Conservation (phyloP, 192 early-diverging fungal genomes). For the Coemansia sp. region DNA sequence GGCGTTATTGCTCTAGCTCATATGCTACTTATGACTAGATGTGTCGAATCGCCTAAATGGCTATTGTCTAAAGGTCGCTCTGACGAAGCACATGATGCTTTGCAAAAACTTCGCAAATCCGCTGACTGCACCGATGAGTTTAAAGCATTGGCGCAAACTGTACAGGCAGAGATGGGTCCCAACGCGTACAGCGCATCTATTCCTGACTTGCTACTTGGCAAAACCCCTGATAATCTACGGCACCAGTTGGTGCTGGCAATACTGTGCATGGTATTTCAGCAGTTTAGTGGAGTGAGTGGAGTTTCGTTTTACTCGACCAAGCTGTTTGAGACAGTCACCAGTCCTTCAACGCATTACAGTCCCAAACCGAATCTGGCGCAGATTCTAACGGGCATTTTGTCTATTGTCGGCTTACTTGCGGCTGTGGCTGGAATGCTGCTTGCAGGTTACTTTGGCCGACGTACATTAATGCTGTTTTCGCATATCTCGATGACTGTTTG, state of each 20-base stretch:
- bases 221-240: conserved; percentile 54
- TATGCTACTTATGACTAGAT: conserved; percentile 55
- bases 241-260: conserved; percentile 60
- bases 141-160: conserved; percentile 52
- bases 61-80: conserved; percentile 58
- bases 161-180: conserved; percentile 15
- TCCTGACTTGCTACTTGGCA: conserved; percentile 55
- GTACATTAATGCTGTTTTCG: conserved; percentile 64
- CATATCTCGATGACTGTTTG: conserved; percentile 58
- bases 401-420: conserved; percentile 19
- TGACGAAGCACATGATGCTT: conserved; percentile 48
- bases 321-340: conserved; percentile 56
- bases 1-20: conserved; percentile 55
- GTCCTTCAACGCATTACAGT: conserved; percentile 8
- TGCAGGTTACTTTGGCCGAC: conserved; percentile 66
- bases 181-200: conserved; percentile 30
- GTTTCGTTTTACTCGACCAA: conserved; percentile 76
- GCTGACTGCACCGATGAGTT: conserved; percentile 58
- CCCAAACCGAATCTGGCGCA: conserved; percentile 34
- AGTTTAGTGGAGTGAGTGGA: conserved; percentile 76
- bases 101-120: conserved; percentile 54
- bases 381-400: conserved; percentile 26
- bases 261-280: conserved; percentile 68
- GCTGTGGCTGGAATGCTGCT: conserved; percentile 40
- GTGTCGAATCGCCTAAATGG: conserved; percentile 76